phyloP scores from a whole-genome alignment of 441 rosid genomes.

The Euphorbia celastroides region DNA sequence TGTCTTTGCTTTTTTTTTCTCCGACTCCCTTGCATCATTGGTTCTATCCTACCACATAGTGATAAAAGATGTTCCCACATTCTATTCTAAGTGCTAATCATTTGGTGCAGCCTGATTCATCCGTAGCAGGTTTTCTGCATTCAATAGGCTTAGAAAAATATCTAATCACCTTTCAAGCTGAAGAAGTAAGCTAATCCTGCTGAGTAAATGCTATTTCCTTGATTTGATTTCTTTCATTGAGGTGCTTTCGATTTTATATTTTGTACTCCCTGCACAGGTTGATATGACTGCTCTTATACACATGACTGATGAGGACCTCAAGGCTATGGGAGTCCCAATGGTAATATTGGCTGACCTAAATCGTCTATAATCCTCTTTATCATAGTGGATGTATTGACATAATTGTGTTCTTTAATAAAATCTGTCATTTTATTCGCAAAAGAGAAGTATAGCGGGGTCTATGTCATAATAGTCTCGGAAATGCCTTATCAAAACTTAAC shows the following conservation, averaged over 20 bases:
- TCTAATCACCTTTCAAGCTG: constrained; percentile 82
- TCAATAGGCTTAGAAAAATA: constrained; percentile 91
- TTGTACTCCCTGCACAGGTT: constrained; percentile 48
- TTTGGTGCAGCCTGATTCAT: constrained; percentile 55
- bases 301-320: constrained; percentile 93
- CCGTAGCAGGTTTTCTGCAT: constrained; percentile 72
- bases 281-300: constrained; percentile 94
- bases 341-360: constrained; percentile 31
- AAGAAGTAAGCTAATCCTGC: constrained; percentile 53
- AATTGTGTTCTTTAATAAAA: background rate
- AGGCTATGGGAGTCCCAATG: constrained; percentile 90
- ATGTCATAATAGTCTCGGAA: background rate
- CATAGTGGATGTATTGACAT: background rate
- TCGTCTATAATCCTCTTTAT: background rate
- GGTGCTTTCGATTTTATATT: constrained; percentile 10
- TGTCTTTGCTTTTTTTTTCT: background rate
- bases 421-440: background rate
- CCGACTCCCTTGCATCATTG: background rate
- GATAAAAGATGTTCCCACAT: background rate
- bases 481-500: background rate
- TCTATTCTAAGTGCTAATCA: constrained; percentile 20
- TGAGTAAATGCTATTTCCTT: constrained; percentile 1
- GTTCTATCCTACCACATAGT: background rate
- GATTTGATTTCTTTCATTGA: constrained; percentile 2
- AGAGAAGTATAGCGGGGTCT: background rate